These are phyloP conservation scores for Ustilago loliicola DNA, from an alignment of 1,284 basidiomycete genomes.

Conservation along the genomic window DNA sequence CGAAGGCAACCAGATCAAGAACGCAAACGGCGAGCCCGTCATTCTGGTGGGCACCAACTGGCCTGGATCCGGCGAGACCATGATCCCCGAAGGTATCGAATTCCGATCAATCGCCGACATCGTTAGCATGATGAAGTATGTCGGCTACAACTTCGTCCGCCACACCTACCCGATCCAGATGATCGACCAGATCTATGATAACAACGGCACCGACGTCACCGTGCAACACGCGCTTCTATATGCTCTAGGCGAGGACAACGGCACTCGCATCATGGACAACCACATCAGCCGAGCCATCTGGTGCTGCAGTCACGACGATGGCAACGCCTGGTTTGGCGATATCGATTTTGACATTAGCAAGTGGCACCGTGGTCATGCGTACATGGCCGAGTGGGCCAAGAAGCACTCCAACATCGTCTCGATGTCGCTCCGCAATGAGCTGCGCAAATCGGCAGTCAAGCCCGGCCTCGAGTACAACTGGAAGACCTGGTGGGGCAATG, in stretches of 20 bases:
- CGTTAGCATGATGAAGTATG: slow-evolving; percentile 38
- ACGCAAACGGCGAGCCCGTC: slow-evolving; percentile 36
- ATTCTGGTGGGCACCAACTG: slow-evolving; percentile 48
- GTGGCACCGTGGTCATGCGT: slow-evolving; percentile 43
- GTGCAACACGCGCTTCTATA: slow-evolving; percentile 26
- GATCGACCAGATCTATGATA: slow-evolving; percentile 55
- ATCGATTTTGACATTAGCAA: slow-evolving; percentile 34
- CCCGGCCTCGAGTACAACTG: slow-evolving; percentile 45
- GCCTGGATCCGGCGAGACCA: slow-evolving; percentile 46
- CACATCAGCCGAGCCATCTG: slow-evolving; percentile 46
- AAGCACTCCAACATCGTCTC: slow-evolving; percentile 48
- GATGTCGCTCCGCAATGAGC: slow-evolving; percentile 49
- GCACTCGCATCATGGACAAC: slow-evolving; percentile 43
- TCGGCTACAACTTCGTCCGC: slow-evolving; percentile 51
- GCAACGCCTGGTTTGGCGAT: slow-evolving; percentile 50
- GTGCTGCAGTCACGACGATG: slow-evolving; percentile 51
- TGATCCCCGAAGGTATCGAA: slow-evolving; percentile 49
- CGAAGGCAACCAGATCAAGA: slow-evolving; percentile 40
- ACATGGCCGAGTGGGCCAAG: slow-evolving; percentile 53
- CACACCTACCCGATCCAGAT: slow-evolving; percentile 50
- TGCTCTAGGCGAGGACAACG: slow-evolving; percentile 35
- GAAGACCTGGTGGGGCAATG: slow-evolving; percentile 47
- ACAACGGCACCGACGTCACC: slow-evolving; percentile 36
- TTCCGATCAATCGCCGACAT: slow-evolving; percentile 35
- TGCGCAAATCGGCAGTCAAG: slow-evolving; percentile 32